Evolutionary conservation across 805 yeast species (phyloP).

Genomic region (Priceomyces medius): DNA sequence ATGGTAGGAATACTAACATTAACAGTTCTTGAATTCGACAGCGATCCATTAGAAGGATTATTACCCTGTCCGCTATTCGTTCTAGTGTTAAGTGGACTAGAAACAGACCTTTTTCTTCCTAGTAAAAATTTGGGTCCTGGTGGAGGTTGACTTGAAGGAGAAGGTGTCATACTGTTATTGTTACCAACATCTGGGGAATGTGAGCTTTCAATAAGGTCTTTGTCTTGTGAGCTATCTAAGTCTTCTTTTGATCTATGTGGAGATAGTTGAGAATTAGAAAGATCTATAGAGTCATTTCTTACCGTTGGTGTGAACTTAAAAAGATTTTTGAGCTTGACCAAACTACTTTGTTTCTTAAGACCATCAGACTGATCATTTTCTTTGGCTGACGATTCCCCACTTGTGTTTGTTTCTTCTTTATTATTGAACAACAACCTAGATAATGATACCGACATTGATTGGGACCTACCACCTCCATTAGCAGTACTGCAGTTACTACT

Average conservation of each 20-base stretch:
- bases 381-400: constrained; percentile 1
- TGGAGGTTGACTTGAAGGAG: neutral
- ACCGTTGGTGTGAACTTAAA: constrained; percentile 21
- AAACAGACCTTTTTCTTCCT: constrained; percentile 18
- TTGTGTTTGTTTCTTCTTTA: constrained; percentile 9
- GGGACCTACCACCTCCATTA: constrained; percentile 5
- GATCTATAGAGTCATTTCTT: constrained; percentile 2
- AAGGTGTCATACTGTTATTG: constrained; percentile 6
- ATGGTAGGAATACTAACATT: constrained; percentile 12
- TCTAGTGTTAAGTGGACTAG: constrained; percentile 12
- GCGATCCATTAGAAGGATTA: neutral
- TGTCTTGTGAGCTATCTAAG: neutral
- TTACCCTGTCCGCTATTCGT: constrained; percentile 1
- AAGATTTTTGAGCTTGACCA: constrained; percentile 27
- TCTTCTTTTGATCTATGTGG: neutral
- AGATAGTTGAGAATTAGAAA: neutral
- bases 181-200: constrained; percentile 1
- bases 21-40: neutral
- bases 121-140: constrained; percentile 14
- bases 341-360: constrained; percentile 18
- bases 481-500: neutral
- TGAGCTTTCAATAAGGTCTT: neutral
- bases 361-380: constrained; percentile 13
- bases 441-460: constrained; percentile 27
- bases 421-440: constrained; percentile 26